Evolutionary conservation across 192 early-diverging fungal genomes (phyloP).

Genomic region (Kickxella alabastrina): DNA sequence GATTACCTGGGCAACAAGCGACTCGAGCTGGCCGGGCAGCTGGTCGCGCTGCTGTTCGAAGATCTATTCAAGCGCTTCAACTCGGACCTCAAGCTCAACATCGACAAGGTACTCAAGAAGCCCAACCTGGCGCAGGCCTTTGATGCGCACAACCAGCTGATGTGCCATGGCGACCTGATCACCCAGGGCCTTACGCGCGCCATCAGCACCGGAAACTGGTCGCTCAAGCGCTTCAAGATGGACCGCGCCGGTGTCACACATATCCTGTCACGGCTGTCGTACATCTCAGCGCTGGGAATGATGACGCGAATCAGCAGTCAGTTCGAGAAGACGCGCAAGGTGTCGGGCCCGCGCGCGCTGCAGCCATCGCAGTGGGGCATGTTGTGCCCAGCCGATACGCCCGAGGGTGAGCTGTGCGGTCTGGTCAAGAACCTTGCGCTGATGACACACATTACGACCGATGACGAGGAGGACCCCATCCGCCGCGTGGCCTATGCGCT

Average conservation of each 20-base stretch:
- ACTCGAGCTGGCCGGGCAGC: conserved; percentile 93
- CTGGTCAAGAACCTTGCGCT: conserved; percentile 96
- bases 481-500: conserved; percentile 74
- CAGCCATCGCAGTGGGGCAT: conserved; percentile 98
- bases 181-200: conserved; percentile 87
- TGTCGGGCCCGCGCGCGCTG: conserved; percentile 91
- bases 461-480: conserved; percentile 81
- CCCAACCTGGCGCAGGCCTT: conserved; percentile 82
- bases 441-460: conserved; percentile 98
- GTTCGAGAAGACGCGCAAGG: conserved; percentile 98
- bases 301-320: conserved; percentile 95
- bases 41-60: conserved; percentile 92
- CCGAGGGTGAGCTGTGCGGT: conserved; percentile 98
- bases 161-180: conserved; percentile 75
- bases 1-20: conserved; percentile 99
- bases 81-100: conserved; percentile 78
- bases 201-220: conserved; percentile 98
- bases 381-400: conserved; percentile 95
- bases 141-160: conserved; percentile 76
- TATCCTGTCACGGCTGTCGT: conserved; percentile 86
- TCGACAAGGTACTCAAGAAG: conserved; percentile 88
- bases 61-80: conserved; percentile 97
- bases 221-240: conserved; percentile 98
- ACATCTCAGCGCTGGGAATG: conserved; percentile 94
- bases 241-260: conserved; percentile 97